These are phyloP conservation scores for Thyridium curvatum DNA, from an alignment of 2,329 filamentous ascomycete genomes.

Conservation along the genomic window DNA sequence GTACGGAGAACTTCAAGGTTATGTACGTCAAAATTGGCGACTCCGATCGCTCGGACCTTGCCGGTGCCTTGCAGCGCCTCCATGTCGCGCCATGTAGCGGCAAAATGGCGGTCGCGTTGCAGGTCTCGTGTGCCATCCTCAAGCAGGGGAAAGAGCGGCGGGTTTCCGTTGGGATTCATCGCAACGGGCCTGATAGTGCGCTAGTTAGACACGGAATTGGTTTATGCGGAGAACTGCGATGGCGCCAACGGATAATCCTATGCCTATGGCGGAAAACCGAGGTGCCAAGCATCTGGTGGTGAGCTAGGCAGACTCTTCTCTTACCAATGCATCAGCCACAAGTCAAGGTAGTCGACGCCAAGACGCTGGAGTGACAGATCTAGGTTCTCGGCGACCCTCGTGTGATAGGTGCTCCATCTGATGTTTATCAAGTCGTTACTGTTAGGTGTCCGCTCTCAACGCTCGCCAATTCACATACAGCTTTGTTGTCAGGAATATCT, in stretches of 20 bases:
- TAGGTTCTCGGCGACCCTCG: slow-evolving; percentile 37
- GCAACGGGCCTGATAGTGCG: no score
- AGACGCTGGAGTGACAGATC: slow-evolving; percentile 34
- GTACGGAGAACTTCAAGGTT: slow-evolving; percentile 46
- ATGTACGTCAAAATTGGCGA: slow-evolving; percentile 51
- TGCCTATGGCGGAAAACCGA: no score
- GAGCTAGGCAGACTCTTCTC: not conserved
- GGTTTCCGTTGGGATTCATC: slow-evolving; percentile 4
- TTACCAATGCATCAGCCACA: slow-evolving; percentile 46
- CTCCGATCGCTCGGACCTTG: slow-evolving; percentile 51
- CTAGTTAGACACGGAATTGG: no score
- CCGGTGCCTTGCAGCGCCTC: slow-evolving; percentile 48
- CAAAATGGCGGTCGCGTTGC: slow-evolving; percentile 1
- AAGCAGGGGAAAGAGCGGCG: slow-evolving; percentile 1
- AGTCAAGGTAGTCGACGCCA: slow-evolving; percentile 37
- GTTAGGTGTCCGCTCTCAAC: no score
- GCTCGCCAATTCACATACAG: slow-evolving; percentile 25
- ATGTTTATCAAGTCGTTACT: no score
- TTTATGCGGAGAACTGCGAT: no score
- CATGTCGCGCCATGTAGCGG: slow-evolving; percentile 55
- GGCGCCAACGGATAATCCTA: no score
- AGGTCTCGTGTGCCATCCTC: slow-evolving; percentile 1
- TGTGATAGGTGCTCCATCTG: slow-evolving; percentile 50
- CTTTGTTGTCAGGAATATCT: slow-evolving; percentile 53
- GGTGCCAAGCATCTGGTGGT: no score